Evolutionary conservation across 1,284 basidiomycete genomes (phyloP).

Genomic region (Caloboletus inedulis): DNA sequence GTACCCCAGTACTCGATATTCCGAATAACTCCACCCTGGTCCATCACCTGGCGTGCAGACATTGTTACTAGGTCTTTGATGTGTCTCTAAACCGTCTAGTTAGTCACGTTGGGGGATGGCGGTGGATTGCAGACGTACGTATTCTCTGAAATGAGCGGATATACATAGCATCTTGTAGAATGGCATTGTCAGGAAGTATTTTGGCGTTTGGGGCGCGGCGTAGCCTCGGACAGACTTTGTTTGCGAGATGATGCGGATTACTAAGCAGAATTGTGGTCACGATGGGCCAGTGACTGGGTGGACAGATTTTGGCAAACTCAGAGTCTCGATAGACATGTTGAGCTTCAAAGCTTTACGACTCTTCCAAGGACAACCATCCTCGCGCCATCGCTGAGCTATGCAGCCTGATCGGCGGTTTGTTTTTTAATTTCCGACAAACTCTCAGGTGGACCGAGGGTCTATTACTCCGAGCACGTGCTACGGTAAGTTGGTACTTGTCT

Average conservation of each 20-base stretch:
- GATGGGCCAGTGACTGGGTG: background rate
- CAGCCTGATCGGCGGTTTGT: background rate
- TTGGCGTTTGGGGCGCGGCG: background rate
- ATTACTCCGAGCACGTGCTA: background rate
- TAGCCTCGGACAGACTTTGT: background rate
- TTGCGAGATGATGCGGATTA: background rate
- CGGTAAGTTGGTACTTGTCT: background rate
- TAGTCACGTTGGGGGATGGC: background rate
- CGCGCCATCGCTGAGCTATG: background rate
- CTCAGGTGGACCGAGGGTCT: too few relatives aligned
- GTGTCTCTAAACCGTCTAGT: conserved; percentile 49
- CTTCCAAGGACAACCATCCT: background rate
- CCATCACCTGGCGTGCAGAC: conserved; percentile 72
- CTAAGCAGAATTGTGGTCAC: background rate
- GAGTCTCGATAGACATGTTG: background rate
- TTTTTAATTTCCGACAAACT: conserved; percentile 31
- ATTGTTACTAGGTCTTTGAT: conserved; percentile 75
- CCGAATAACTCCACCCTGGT: conserved; percentile 78
- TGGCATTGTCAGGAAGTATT: conserved; percentile 50
- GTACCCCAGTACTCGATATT: conserved; percentile 76
- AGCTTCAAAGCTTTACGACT: background rate
- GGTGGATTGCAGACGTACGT: conserved; percentile 45
- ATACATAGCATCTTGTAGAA: conserved; percentile 82
- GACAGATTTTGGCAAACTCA: background rate
- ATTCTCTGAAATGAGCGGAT: conserved; percentile 68